A percentile compares a stretch with the other conserved stretches of the same genome.
Conservation (phyloP, 106 monocot species). For the Amphibolis antarctica region DNA sequence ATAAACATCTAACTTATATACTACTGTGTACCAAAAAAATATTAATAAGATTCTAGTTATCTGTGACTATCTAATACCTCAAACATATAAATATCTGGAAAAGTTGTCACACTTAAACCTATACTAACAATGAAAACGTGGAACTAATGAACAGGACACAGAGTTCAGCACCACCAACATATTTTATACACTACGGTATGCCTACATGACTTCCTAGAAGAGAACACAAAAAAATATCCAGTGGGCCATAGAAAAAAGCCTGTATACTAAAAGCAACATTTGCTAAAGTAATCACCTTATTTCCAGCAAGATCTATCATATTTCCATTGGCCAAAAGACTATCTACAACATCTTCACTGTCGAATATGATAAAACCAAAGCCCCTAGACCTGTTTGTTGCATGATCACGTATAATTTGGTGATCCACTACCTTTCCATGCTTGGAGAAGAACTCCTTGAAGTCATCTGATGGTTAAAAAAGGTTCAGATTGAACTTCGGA, state of each 20-base stretch:
- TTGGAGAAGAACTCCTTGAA: slow-evolving; percentile 66
- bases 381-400: slow-evolving; percentile 60
- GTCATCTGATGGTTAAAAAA: slow-evolving; percentile 38
- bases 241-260: too few relatives aligned
- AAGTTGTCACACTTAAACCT: background rate
- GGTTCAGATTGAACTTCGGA: background rate
- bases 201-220: too few relatives aligned
- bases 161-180: background rate
- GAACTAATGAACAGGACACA: background rate
- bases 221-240: background rate
- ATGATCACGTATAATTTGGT: slow-evolving; percentile 77
- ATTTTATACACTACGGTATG: background rate
- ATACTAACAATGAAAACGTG: background rate
- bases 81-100: background rate
- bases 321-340: slow-evolving; percentile 66
- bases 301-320: slow-evolving; percentile 73
- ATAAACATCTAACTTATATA: background rate
- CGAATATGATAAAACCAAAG: slow-evolving; percentile 81
- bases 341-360: slow-evolving; percentile 61
- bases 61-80: slow-evolving; percentile 5
- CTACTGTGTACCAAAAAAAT: background rate
- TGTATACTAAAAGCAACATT: background rate
- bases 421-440: slow-evolving; percentile 58
- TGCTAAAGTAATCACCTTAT: slow-evolving; percentile 1
- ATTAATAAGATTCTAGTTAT: slow-evolving; percentile 3